Evolutionary conservation across 495 filamentous ascomycete species (phyloP), one percentile per base, ranked within the genome.

Genomic region (Penicillium taxi): DNA sequence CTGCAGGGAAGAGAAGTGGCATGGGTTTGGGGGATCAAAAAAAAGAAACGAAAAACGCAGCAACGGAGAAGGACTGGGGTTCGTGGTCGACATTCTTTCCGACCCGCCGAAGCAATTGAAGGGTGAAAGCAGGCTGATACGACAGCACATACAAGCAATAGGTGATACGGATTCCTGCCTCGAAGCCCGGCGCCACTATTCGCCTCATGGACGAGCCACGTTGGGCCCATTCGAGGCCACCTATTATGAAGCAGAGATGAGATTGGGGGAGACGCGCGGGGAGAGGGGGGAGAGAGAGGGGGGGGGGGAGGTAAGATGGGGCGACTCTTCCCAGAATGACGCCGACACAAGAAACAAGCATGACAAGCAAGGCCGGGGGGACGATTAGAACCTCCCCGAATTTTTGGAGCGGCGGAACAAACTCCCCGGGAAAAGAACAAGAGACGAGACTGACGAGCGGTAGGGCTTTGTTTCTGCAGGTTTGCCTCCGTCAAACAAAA

Each of bases 151-250:
- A 46, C 43, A 49, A 45, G 42, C 47, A 45, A 53, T 44, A n/a
- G 47, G 51, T 48, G 52, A 55, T 55, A 52, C 52, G 52, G 48
- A 45, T 52, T 51, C 48, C 44, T 41, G 41, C 50, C 43, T 50
- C 50, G 46, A 53, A 46, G 37, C 50, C 47, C 47, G 44, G 34
- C 44, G 47, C 47, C 41, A 43, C 39, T 23, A 46, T 47, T 48
- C 41, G 36, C 44, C 48, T 44, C 44, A 46, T 50, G 42, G 38
- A 55, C 12, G 37, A 49, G 48, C 48, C 52, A 54, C 47, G 50
- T 49, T 52, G 48, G 35, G 33, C 39, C 35, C 34, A 47, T 26
- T 49, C 45, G 42, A 55, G 52, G 52, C 52, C 43, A 46, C 52
- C 48, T 55, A 55, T 55, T 21, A 37, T 41, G 37, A 14, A 14